Base-by-base conservation (phyloP, 108 stramenopile species). In the Discostella stelligeroides region DNA sequence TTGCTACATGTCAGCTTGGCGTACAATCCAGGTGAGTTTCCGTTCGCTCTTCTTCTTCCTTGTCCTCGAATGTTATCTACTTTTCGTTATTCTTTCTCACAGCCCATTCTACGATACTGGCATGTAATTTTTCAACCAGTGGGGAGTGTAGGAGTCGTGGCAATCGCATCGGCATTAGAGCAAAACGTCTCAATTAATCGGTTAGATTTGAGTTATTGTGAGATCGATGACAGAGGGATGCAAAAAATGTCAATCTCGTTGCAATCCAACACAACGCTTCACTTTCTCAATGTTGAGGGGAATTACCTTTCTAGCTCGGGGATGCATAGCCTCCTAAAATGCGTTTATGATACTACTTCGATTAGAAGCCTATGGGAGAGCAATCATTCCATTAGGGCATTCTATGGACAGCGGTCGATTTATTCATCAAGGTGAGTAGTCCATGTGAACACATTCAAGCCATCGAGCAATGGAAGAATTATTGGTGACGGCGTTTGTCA, bases 201-300 rank as follows among this genome's bases (percentile, higher is more conserved):
- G 24, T 61, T 76, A 29, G 63, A 76, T 57, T 53, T 76, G 62
- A 58, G 68, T 57, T 42, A 57, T 40, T 76, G 75, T 39, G 51
- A 76, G 9, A 68, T 76, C 14, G 67, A 76, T n/a, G 75, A 76
- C 37, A 30, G 37, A 3, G 75, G 75, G 24, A 60, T 76, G 38
- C 28, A 63, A 17, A 68, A 63, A 45, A 39, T 76, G 55, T 58
- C 75, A 0, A 6, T 15, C 14, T 58, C 64, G 41, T 46, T 76
- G 54, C 67, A 76, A 53, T 34, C 18, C n/a, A 76, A 76, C 40
- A 50, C 25, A 9, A 38, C 67, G 14, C 49, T 76, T 14, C 53
- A 48, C 23, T 58, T 55, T 27, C 60, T 76, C 50, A 68, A 76
- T 47, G 55, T 76, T 42, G 75, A 76, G 47, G 75, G 75, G 28